phyloP scores from a whole-genome alignment of 2,329 filamentous ascomycete genomes.

The Leptographium lundbergii region DNA sequence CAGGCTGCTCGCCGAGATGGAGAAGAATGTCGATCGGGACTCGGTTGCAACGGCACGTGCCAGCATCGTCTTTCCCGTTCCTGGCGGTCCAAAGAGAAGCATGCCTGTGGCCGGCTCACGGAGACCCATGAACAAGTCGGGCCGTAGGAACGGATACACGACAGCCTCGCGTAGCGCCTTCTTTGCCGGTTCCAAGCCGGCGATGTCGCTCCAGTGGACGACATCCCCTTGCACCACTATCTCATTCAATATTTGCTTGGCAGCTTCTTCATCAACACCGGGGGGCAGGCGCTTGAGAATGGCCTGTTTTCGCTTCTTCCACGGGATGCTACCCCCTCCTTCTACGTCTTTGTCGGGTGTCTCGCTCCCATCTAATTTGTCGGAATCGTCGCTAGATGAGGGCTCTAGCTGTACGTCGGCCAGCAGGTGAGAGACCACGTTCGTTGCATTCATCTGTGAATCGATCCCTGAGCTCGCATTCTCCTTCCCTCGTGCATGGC shows the following conservation, averaged over 20 bases:
- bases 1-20: slow-evolving; percentile 85
- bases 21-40: slow-evolving; percentile 90
- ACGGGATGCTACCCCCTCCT: slow-evolving; percentile 19
- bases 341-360: slow-evolving; percentile 2
- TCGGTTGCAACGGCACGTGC: slow-evolving; percentile 91
- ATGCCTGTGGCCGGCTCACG: slow-evolving; percentile 90
- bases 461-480: not conserved
- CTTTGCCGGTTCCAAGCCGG: slow-evolving; percentile 82
- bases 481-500: slow-evolving; percentile 1
- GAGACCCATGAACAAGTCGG: slow-evolving; percentile 90
- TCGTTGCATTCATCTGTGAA: not conserved
- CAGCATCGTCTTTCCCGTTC: slow-evolving; percentile 98
- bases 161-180: slow-evolving; percentile 88
- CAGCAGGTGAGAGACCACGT: slow-evolving; percentile 8
- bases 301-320: slow-evolving; percentile 48
- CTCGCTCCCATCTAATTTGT: slow-evolving; percentile 6
- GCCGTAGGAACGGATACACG: slow-evolving; percentile 90
- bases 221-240: slow-evolving; percentile 91
- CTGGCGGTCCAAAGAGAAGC: slow-evolving; percentile 89
- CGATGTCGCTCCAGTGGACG: slow-evolving; percentile 89
- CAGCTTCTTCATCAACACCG: slow-evolving; percentile 70
- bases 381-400: slow-evolving; percentile 10
- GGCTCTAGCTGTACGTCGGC: slow-evolving; percentile 10
- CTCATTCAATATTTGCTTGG: slow-evolving; percentile 88
- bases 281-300: slow-evolving; percentile 68